Evolutionary conservation across 225 moss, liverwort and hornwort genomes (phyloP), one percentile per base, ranked within the genome.

Genomic region (Bryum argenteum): DNA sequence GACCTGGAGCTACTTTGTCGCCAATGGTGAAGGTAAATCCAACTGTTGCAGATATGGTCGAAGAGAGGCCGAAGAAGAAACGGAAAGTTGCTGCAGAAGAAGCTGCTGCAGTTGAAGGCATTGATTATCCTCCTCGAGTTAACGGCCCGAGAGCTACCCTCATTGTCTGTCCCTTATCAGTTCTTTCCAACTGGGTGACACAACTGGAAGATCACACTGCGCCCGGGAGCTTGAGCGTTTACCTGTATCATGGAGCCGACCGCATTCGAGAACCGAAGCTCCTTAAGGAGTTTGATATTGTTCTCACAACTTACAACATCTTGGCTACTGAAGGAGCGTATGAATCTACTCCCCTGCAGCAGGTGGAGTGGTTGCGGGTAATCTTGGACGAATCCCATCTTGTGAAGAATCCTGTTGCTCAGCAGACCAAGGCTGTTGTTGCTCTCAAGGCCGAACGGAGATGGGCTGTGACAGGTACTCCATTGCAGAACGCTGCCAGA

Each of bases 381-480:
- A 81, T 88, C 41, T 79, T 88, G 68, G 87, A 88, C 28, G 87
- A 88, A 75, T 74, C 87, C 21, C 87, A 88, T 74, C 78, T 88
- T 58, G 71, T 88, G 11, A 88, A 84, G 72, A 81, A 62, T 59
- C 84, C 84, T 1, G 28, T 13, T 47, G 79, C 87, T 13, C 72
- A 71, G 71, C 87, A 84, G 66, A 84, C 84, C 3, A 81, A 77
- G 71, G 84, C 84, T 33, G 81, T 73, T 28, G 84, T 88, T 33
- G 84, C 87, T 8, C 78, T 88, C 51, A 84, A 72, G 74, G 81
- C 79, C 9, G 81, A 88, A 65, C 81, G 81, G 74, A 79, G 84
- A 60, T 88, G 87, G 87, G 84, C 81, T 62, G 87, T 88, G 62
- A 84, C 81, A 14, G 87, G 87, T 51, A 88, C 87, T 26, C 87